Base-by-base conservation (phyloP, 2,329 filamentous ascomycete species). In the Microascus cirrosus region DNA sequence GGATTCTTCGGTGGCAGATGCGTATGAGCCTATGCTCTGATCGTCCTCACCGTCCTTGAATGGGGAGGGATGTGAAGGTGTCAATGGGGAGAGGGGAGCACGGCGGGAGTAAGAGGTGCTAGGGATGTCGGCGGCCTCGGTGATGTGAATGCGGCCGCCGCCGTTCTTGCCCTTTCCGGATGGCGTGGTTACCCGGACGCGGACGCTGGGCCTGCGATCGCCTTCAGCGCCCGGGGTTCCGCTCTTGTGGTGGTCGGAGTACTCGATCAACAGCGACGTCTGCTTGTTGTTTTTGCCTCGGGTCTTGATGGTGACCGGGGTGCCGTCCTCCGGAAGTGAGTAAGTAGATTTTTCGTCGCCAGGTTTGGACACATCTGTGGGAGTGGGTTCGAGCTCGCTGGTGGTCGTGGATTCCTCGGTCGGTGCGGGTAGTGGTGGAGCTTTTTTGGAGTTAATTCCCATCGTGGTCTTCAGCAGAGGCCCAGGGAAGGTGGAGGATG, bases 211-310 rank as follows among this genome's bases (percentile, higher is more conserved):
- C 64, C 88, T 85, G 65, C 87, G 86, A 64, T 84, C 81, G 64
- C 77, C 77, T 65, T 77, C 78, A 59, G 81, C 74, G 50, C 73
- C 70, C n/a, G 73, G 69, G 62, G 77, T 76, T 58, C 68, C 67
- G 51, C 64, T 60, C 70, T 89, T 92, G 62, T 86, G 84, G 62
- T 86, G 84, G 63, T 85, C 92, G 67, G 95, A 96, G 72, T 95
- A 96, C 74, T 96, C 92, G 66, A 96, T 96, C 65, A 96, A 78
- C 63, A 96, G 79, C 59, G 90, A 95, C 42, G 92, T 95, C 74
- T 95, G 91, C 62, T 73, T 75, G 68, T 82, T 79, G 65, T 82
- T 79, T 36, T 36, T 58, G 34, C 45, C 22, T 60, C 81, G 83
- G 52, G 93, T 96, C 68, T 87, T 85, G 70, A 99, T 95, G 60